Percentiles rank a stretch among this genome's conserved stretches.
Evolutionary conservation across 768 basidiomycete genomes (phyloP).

Genomic region (Cytidiella melzeri): DNA sequence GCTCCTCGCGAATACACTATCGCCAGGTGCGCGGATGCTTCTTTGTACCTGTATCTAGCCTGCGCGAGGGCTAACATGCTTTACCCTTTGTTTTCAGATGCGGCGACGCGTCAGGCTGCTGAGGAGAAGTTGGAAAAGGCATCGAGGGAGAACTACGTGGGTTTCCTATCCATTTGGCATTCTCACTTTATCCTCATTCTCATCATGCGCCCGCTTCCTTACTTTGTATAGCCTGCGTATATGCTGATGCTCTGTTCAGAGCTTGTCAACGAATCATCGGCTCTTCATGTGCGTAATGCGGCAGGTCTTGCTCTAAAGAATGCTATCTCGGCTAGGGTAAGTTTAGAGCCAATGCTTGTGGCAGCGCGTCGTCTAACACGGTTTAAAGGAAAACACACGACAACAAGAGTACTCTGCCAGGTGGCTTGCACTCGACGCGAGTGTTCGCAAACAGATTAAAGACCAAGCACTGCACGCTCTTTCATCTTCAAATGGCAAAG

Average conservation of each 20-base stretch:
- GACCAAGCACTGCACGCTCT: constrained; percentile 80
- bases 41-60: constrained; percentile 23
- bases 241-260: constrained; percentile 86
- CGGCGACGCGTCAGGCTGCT: constrained; percentile 86
- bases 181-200: constrained; percentile 2
- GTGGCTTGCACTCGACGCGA: constrained; percentile 73
- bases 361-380: constrained; percentile 6
- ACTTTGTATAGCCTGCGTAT: constrained; percentile 70
- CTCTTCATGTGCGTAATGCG: constrained; percentile 82
- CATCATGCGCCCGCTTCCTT: neutral
- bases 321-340: constrained; percentile 81
- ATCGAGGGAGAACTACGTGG: constrained; percentile 82
- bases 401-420: constrained; percentile 71
- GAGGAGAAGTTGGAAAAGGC: constrained; percentile 85
- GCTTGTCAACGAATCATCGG: constrained; percentile 68
- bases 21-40: constrained; percentile 58
- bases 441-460: constrained; percentile 78
- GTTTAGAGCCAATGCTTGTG: constrained; percentile 30
- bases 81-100: constrained; percentile 46
- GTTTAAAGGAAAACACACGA: constrained; percentile 59
- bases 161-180: neutral
- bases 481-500: constrained; percentile 61
- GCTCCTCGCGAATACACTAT: constrained; percentile 89
- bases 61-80: constrained; percentile 11
- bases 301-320: constrained; percentile 98